These are phyloP conservation scores for Phialophora verrucosa DNA, from an alignment of 2,329 filamentous ascomycete genomes.

Conservation along the genomic window DNA sequence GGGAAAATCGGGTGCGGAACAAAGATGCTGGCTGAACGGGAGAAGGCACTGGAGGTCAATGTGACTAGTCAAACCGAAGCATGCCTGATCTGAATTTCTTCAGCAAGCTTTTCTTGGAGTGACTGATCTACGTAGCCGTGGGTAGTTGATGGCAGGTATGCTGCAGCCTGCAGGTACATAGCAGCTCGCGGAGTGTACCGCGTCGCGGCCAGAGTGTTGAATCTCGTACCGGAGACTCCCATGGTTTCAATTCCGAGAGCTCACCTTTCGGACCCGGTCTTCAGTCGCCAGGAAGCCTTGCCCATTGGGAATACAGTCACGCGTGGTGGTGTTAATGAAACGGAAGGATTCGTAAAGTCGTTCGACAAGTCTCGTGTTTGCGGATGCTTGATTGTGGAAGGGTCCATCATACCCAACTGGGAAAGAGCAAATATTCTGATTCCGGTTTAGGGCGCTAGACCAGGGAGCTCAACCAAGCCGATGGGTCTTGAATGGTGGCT, in stretches of 20 bases:
- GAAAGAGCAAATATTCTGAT: not conserved
- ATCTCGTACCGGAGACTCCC: not conserved
- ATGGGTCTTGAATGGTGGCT: not conserved
- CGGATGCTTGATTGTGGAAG: not conserved
- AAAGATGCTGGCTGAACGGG: not conserved
- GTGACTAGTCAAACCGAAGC: slow-evolving; percentile 3
- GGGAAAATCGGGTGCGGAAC: slow-evolving; percentile 4
- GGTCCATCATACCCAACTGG: slow-evolving; percentile 1
- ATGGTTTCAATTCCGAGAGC: not conserved
- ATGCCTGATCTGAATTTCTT: not conserved
- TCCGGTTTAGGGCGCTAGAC: not conserved
- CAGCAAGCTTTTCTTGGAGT: not conserved
- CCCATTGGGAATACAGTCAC: not conserved
- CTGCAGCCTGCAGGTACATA: not conserved
- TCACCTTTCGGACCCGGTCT: not conserved
- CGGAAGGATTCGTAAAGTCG: not conserved
- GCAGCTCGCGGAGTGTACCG: not conserved
- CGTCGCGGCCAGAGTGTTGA: not conserved
- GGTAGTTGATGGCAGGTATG: not conserved
- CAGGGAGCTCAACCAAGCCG: not conserved
- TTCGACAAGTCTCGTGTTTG: not conserved
- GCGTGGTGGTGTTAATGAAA: not conserved
- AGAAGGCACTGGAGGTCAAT: not conserved
- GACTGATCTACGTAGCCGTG: not conserved
- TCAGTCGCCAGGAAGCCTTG: not conserved